phyloP scores from a whole-genome alignment of 179 eudicot species.

The Pouteria campechiana region DNA sequence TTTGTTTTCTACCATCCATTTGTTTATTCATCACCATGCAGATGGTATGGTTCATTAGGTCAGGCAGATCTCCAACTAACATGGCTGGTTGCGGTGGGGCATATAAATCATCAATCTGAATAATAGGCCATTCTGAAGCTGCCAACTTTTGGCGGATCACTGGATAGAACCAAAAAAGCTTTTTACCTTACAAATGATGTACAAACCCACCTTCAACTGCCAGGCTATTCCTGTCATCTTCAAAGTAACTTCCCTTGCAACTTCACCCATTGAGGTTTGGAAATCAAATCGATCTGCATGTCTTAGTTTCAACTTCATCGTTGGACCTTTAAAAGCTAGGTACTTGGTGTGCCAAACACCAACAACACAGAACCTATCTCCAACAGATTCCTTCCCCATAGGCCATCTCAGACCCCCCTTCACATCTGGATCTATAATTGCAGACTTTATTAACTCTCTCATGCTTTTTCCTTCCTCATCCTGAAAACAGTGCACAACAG shows the following conservation, averaged over 20 bases:
- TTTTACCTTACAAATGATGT: too few species aligned
- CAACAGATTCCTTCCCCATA: constrained; percentile 17
- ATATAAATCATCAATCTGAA: too few species aligned
- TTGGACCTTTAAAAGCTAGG: constrained; percentile 8
- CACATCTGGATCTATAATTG: constrained; percentile 21
- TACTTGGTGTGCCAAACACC: constrained; percentile 15
- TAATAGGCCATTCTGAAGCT: too few species aligned
- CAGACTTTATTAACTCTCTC: constrained; percentile 12
- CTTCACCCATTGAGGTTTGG: constrained; percentile 14
- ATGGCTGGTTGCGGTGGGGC: too few species aligned
- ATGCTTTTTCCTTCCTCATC: constrained; percentile 17
- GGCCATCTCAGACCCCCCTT: constrained; percentile 36
- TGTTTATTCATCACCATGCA: too few species aligned
- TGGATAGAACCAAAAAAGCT: too few species aligned
- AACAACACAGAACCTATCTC: constrained; percentile 15
- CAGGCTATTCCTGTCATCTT: constrained; percentile 10
- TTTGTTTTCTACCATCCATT: too few species aligned
- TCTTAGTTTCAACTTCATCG: constrained; percentile 12
- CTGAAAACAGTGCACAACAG: constrained; percentile 6
- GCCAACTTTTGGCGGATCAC: too few species aligned
- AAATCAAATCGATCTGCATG: constrained; percentile 26
- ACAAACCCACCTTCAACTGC: constrained; percentile 10
- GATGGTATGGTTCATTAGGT: too few species aligned
- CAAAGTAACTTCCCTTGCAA: constrained; percentile 13
- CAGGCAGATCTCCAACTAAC: too few species aligned